Conservation (phyloP, 257 asterid genomes). For the Eustoma russellianum region DNA sequence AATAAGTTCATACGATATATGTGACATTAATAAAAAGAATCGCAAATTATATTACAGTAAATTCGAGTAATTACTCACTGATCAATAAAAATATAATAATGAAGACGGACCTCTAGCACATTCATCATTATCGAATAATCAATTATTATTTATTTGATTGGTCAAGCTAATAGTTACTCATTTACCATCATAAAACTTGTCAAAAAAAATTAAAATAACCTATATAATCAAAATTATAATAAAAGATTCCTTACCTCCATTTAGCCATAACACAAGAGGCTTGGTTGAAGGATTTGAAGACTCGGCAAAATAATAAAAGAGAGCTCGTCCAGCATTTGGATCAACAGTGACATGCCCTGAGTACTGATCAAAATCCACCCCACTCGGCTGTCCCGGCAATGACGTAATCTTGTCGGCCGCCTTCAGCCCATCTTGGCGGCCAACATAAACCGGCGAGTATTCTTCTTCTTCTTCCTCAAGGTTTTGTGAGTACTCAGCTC, state of each 20-base stretch:
- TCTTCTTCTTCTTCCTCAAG: background rate
- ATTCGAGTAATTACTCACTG: no score
- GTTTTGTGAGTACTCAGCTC: background rate
- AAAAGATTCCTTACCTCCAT: slow-evolving; percentile 19
- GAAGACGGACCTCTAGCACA: no score
- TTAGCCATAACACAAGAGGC: slow-evolving; percentile 35
- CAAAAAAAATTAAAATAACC: no score
- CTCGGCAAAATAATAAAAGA: slow-evolving; percentile 29
- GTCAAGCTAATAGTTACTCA: no score
- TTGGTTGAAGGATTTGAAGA: slow-evolving; percentile 17
- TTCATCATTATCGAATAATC: no score
- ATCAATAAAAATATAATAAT: no score
- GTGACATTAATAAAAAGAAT: no score
- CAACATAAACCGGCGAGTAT: slow-evolving; percentile 13
- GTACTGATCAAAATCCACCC: slow-evolving; percentile 25
- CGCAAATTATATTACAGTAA: no score
- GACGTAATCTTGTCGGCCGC: slow-evolving; percentile 15
- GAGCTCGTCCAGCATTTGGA: slow-evolving; percentile 22
- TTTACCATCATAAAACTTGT: no score
- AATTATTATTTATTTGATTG: no score
- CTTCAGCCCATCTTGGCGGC: slow-evolving; percentile 21
- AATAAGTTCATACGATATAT: no score
- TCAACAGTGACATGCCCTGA: slow-evolving; percentile 29
- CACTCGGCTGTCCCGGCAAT: slow-evolving; percentile 37
- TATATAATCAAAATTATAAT: no score